phyloP scores from a whole-genome alignment of 2,329 filamentous ascomycete species.

The Penicillium sp. region DNA sequence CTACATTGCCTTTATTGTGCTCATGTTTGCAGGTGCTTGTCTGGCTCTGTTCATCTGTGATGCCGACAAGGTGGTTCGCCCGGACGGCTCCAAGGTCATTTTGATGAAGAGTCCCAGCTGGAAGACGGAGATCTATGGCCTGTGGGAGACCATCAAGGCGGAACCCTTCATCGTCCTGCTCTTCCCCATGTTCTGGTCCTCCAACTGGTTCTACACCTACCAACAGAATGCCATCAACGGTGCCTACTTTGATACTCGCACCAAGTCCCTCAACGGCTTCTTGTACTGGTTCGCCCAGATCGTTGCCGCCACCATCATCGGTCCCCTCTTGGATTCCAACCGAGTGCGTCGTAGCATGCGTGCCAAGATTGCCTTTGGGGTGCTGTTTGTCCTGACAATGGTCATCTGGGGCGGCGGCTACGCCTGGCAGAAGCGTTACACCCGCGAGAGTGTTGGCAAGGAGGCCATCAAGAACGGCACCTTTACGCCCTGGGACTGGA shows the following conservation, averaged over 20 bases:
- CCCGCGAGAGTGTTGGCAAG: constrained; percentile 33
- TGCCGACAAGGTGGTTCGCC: constrained; percentile 63
- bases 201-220: constrained; percentile 73
- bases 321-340: constrained; percentile 60
- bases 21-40: constrained; percentile 66
- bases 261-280: constrained; percentile 64
- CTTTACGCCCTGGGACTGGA: constrained; percentile 55
- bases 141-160: constrained; percentile 63
- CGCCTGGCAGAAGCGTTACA: constrained; percentile 61
- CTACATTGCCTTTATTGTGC: constrained; percentile 75
- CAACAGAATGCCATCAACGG: constrained; percentile 68
- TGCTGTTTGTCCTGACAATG: constrained; percentile 64
- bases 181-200: constrained; percentile 74
- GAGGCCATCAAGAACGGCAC: constrained; percentile 6
- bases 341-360: constrained; percentile 56
- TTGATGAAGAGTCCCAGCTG: constrained; percentile 84
- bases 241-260: constrained; percentile 65
- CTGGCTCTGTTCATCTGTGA: constrained; percentile 65
- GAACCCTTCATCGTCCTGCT: constrained; percentile 67
- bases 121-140: constrained; percentile 67
- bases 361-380: constrained; percentile 56
- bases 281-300: constrained; percentile 75
- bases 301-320: constrained; percentile 64
- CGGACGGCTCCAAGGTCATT: constrained; percentile 71
- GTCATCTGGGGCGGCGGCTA: constrained; percentile 76